Conservation (phyloP, 164 flowering plant genomes). For the Saururus chinensis region DNA sequence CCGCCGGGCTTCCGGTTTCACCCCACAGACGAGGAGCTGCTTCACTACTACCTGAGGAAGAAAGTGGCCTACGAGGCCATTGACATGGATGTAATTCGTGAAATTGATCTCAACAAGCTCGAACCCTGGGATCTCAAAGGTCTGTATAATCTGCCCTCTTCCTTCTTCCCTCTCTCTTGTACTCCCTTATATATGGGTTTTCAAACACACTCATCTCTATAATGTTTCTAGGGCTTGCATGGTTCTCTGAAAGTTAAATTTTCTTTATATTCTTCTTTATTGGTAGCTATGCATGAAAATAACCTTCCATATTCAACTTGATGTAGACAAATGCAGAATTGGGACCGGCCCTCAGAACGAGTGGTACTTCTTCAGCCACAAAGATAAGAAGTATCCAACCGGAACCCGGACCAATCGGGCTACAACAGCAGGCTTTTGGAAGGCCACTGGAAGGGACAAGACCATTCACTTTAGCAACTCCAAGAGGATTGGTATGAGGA, state of each 20-base stretch:
- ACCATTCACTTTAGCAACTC: conserved; percentile 46
- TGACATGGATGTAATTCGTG: conserved; percentile 80
- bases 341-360: conserved; percentile 66
- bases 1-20: conserved; percentile 79
- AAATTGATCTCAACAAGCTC: conserved; percentile 46
- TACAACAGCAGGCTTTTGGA: conserved; percentile 83
- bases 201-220: too few relatives aligned
- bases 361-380: conserved; percentile 85
- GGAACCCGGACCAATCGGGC: conserved; percentile 69
- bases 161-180: not conserved
- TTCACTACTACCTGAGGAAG: conserved; percentile 51
- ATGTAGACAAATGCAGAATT: conserved; percentile 43
- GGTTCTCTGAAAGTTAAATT: not conserved
- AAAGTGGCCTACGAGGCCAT: conserved; percentile 68
- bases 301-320: not conserved
- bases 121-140: conserved; percentile 87
- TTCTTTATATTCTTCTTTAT: not conserved
- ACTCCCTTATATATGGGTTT: too few relatives aligned
- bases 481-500: conserved; percentile 49
- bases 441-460: conserved; percentile 89
- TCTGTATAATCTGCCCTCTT: conserved; percentile 1
- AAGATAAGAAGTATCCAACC: conserved; percentile 84
- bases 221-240: conserved; percentile 2
- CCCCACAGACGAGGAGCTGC: conserved; percentile 81
- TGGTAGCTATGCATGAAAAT: too few relatives aligned